These are phyloP conservation scores for Tetrapisispora iriomotensis DNA, from an alignment of 805 yeast species.

Conservation along the genomic window DNA sequence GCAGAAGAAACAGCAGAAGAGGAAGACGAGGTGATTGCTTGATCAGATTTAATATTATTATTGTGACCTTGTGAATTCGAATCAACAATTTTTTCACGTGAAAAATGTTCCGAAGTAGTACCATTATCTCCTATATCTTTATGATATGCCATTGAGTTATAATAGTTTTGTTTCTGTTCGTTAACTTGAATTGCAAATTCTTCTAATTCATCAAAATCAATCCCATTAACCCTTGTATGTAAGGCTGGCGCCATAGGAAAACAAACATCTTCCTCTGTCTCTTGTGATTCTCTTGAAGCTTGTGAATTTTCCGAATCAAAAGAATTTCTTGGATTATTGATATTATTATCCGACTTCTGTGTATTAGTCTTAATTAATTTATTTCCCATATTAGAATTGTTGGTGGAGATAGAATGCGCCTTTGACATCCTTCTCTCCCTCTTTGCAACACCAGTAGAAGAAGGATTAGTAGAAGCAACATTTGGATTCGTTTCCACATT, in stretches of 20 bases:
- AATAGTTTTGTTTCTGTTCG: conserved; percentile 36
- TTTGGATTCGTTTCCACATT: background rate
- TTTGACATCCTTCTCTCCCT: conserved; percentile 6
- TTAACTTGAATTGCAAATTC: conserved; percentile 58
- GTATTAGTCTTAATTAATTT: conserved; percentile 7
- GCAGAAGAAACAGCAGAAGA: conserved; percentile 40
- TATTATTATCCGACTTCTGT: conserved; percentile 8
- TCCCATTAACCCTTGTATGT: conserved; percentile 55
- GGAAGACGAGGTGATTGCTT: conserved; percentile 17
- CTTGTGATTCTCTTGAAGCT: conserved; percentile 71
- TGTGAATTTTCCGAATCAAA: conserved; percentile 62
- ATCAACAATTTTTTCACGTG: no score
- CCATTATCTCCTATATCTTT: background rate
- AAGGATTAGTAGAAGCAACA: conserved; percentile 3
- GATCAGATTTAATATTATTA: no score
- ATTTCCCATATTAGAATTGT: conserved; percentile 5
- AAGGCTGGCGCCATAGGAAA: conserved; percentile 75
- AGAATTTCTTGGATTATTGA: conserved; percentile 17
- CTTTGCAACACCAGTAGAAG: no score
- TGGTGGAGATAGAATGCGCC: conserved; percentile 2
- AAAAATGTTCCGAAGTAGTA: no score
- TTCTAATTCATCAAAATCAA: conserved; percentile 85
- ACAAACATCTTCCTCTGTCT: conserved; percentile 95
- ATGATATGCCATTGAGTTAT: conserved; percentile 6
- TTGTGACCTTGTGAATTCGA: no score